Conservation (phyloP, 1,284 basidiomycete genomes). For the Leccinum fuscescens region DNA sequence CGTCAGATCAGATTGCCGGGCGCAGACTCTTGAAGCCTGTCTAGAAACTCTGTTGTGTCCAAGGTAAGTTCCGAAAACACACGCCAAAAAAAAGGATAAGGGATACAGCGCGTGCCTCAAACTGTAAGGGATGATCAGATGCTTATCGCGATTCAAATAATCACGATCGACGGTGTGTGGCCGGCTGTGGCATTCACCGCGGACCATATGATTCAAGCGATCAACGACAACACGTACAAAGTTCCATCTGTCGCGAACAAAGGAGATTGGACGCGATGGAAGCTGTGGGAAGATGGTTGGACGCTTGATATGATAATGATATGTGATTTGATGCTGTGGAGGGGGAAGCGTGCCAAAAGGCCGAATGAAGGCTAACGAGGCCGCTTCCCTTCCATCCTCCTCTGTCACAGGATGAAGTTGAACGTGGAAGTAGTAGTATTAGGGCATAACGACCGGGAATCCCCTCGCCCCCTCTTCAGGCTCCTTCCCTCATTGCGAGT, state of each 20-base stretch:
- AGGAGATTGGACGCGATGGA: constrained; percentile 25
- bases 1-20: constrained; percentile 14
- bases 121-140: constrained; percentile 6
- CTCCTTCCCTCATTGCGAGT: constrained; percentile 14
- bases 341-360: constrained; percentile 5
- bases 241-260: neutral
- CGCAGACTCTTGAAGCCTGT: constrained; percentile 5
- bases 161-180: constrained; percentile 20
- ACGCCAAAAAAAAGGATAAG: neutral
- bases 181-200: neutral
- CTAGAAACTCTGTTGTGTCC: constrained; percentile 1
- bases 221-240: constrained; percentile 32
- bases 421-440: constrained; percentile 8
- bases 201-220: constrained; percentile 21
- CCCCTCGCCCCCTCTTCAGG: neutral
- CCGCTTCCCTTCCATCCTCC: neutral
- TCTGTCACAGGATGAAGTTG: neutral
- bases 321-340: constrained; percentile 19
- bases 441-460: constrained; percentile 16
- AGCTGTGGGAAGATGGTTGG: neutral
- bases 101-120: neutral
- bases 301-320: constrained; percentile 5
- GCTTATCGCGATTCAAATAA: neutral
- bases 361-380: neutral
- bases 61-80: neutral